Percentiles rank a stretch among this genome's conserved stretches.
Evolutionary conservation across 2,329 filamentous ascomycete genomes (phyloP).

Genomic region (Thermothelomyces thermophilus): DNA sequence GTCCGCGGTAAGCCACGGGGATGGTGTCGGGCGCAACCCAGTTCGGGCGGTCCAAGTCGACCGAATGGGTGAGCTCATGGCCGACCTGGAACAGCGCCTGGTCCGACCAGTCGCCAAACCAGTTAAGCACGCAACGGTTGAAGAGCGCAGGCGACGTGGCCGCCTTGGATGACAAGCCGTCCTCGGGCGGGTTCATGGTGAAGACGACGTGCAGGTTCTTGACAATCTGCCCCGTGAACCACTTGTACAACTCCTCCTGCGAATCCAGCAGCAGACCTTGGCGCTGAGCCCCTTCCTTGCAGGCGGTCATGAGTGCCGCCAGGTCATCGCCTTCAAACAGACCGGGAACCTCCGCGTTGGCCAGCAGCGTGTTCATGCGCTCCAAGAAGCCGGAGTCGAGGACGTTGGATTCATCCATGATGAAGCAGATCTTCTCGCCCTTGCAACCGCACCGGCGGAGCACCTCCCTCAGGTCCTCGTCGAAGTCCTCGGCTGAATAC

Average conservation of each 20-base stretch:
- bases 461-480: constrained; percentile 92
- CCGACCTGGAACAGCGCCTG: constrained; percentile 98
- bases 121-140: constrained; percentile 99
- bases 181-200: constrained; percentile 98
- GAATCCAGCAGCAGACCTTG: constrained; percentile 94
- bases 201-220: constrained; percentile 99
- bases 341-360: constrained; percentile 98
- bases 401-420: constrained; percentile 99
- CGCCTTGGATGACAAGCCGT: constrained; percentile 89
- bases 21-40: constrained; percentile 86
- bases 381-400: constrained; percentile 97
- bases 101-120: constrained; percentile 99
- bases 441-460: constrained; percentile 92
- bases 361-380: constrained; percentile 97
- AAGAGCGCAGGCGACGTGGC: constrained; percentile 96
- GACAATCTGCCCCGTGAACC: constrained; percentile 99
- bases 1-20: constrained; percentile 82
- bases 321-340: constrained; percentile 99
- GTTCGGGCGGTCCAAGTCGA: constrained; percentile 84
- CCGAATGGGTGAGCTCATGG: constrained; percentile 89
- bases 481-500: constrained; percentile 97
- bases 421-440: constrained; percentile 99
- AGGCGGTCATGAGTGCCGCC: constrained; percentile 96
- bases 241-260: constrained; percentile 99
- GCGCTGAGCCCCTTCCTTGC: constrained; percentile 94